These are phyloP conservation scores for Candida fluviatilis DNA, from an alignment of 805 yeast genomes.

Conservation along the genomic window DNA sequence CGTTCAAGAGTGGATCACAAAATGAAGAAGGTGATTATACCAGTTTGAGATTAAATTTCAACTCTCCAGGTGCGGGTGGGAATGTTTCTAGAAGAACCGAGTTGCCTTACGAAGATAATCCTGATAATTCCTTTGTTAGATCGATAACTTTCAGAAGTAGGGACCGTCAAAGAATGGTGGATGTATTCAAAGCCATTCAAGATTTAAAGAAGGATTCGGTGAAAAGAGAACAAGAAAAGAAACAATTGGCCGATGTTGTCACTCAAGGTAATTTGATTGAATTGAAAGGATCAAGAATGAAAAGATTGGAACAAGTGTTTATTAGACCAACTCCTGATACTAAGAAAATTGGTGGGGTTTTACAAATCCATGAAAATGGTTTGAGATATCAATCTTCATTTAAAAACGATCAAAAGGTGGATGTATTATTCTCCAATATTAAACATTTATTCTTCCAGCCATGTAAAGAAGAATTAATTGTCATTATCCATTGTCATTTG, in stretches of 20 bases:
- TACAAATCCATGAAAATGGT: slow-evolving; percentile 94
- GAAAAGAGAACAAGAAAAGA: slow-evolving; percentile 85
- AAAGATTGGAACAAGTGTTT: slow-evolving; percentile 81
- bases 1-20: slow-evolving; percentile 91
- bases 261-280: slow-evolving; percentile 86
- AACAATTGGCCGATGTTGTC: slow-evolving; percentile 90
- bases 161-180: slow-evolving; percentile 87
- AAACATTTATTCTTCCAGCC: slow-evolving; percentile 95
- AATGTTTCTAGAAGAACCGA: slow-evolving; percentile 66
- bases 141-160: slow-evolving; percentile 84
- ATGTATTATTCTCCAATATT: slow-evolving; percentile 83
- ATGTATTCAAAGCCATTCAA: slow-evolving; percentile 81
- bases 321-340: slow-evolving; percentile 96
- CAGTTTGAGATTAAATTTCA: slow-evolving; percentile 82
- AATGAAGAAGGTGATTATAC: slow-evolving; percentile 96
- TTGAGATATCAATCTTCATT: slow-evolving; percentile 85
- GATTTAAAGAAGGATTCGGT: slow-evolving; percentile 90
- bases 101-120: slow-evolving; percentile 85
- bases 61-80: slow-evolving; percentile 87
- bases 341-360: slow-evolving; percentile 87
- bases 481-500: slow-evolving; percentile 86
- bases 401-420: slow-evolving; percentile 81
- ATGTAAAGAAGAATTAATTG: slow-evolving; percentile 89
- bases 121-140: slow-evolving; percentile 81
- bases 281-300: slow-evolving; percentile 77